Evolutionary conservation across 106 monocot genomes (phyloP).

Genomic region (Acorus calamus): DNA sequence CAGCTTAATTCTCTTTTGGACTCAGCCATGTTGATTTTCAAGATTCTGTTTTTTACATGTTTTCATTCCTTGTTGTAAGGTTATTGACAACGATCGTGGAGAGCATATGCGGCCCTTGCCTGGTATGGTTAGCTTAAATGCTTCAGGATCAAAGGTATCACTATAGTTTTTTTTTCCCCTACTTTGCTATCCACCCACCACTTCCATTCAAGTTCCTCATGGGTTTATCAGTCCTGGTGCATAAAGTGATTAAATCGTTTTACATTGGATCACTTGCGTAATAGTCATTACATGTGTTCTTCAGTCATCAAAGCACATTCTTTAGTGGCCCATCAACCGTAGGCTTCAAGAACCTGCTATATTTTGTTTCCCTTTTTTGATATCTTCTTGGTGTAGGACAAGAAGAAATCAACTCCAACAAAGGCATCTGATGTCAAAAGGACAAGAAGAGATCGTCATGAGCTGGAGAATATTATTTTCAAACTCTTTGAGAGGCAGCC

Average conservation of each 20-base stretch:
- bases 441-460: constrained; percentile 82
- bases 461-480: constrained; percentile 94
- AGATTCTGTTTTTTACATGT: neutral
- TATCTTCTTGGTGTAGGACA: constrained; percentile 42
- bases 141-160: constrained; percentile 79
- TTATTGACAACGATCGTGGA: constrained; percentile 74
- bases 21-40: neutral
- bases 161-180: neutral
- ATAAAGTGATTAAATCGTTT: too few species aligned
- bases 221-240: too few species aligned
- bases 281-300: too few species aligned
- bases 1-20: neutral
- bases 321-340: too few species aligned
- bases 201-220: too few species aligned
- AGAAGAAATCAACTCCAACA: constrained; percentile 63
- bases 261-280: too few species aligned
- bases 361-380: too few species aligned
- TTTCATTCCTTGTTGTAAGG: constrained; percentile 22
- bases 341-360: too few species aligned
- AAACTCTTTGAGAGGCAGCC: constrained; percentile 97
- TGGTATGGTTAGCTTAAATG: constrained; percentile 75
- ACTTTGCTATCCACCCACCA: too few species aligned
- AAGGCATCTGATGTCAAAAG: constrained; percentile 80
- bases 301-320: too few species aligned
- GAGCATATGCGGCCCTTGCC: constrained; percentile 90